A percentile compares a stretch with the other conserved stretches of the same genome.
Conservation (phyloP, 176 grass and related monocot genomes). For the Oryza nivara region DNA sequence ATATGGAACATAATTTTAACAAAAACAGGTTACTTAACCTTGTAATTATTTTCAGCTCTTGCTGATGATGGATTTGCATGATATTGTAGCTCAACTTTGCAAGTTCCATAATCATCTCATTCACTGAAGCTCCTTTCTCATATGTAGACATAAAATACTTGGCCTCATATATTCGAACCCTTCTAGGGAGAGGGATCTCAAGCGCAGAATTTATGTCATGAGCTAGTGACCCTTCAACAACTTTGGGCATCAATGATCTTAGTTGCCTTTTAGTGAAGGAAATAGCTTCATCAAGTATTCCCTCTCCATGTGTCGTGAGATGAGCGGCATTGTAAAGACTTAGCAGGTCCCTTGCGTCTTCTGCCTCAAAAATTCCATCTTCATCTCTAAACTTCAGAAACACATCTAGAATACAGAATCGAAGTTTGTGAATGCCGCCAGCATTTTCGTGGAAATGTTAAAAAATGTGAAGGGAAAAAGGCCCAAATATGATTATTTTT, state of each 20-base stretch:
- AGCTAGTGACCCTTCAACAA: background rate
- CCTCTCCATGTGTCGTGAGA: background rate
- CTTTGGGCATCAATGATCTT: background rate
- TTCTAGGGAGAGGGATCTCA: slow-evolving; percentile 3
- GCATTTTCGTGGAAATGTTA: too few species aligned
- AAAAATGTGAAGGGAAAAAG: too few species aligned
- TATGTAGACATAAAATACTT: background rate
- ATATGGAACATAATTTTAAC: background rate
- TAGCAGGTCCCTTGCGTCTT: background rate
- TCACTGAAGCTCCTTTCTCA: background rate
- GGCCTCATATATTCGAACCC: background rate
- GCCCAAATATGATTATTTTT: too few species aligned
- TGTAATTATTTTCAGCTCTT: background rate
- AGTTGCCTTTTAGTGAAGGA: background rate
- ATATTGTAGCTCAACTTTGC: background rate
- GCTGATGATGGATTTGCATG: background rate
- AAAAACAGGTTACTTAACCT: background rate
- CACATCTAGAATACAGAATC: background rate
- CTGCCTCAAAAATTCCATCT: background rate
- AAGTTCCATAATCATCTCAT: background rate
- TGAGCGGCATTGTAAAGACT: slow-evolving; percentile 16
- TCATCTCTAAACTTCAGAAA: background rate
- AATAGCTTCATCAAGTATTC: slow-evolving; percentile 1
- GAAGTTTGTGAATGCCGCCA: background rate
- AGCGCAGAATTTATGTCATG: background rate